These are phyloP conservation scores for Aspergillus jensenii DNA, from an alignment of 2,329 filamentous ascomycete genomes.

Conservation along the genomic window DNA sequence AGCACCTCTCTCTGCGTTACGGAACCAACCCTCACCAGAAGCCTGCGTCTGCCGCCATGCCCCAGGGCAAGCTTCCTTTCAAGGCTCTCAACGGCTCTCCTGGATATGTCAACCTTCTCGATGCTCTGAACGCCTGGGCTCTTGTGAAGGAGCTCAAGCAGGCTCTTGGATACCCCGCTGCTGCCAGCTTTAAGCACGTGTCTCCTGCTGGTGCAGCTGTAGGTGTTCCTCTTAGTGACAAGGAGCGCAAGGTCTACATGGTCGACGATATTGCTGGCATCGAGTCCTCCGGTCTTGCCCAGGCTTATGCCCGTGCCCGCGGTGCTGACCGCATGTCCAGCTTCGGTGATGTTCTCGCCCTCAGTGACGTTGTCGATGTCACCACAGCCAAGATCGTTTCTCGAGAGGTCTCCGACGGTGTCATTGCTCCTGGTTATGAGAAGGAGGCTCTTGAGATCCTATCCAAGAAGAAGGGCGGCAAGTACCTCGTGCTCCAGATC, in stretches of 20 bases:
- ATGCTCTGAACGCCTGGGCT: conserved; percentile 95
- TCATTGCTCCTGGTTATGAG: conserved; percentile 86
- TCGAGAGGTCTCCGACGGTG: conserved; percentile 94
- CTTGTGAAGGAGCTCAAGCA: conserved; percentile 94
- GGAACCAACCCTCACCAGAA: conserved; percentile 98
- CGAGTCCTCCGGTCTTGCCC: conserved; percentile 80
- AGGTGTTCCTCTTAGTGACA: conserved; percentile 78
- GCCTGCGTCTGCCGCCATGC: conserved; percentile 81
- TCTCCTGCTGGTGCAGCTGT: conserved; percentile 95
- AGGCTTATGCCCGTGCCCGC: conserved; percentile 92
- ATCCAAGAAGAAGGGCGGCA: conserved; percentile 97
- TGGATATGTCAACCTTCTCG: conserved; percentile 95
- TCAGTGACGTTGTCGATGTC: conserved; percentile 86
- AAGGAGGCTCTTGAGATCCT: conserved; percentile 85
- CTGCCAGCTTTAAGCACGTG: conserved; percentile 98
- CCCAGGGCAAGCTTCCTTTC: conserved; percentile 78
- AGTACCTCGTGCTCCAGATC: conserved; percentile 94
- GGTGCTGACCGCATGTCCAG: conserved; percentile 98
- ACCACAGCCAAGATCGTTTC: conserved; percentile 97
- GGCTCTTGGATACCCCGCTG: conserved; percentile 82
- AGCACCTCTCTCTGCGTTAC: conserved; percentile 85
- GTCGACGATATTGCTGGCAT: conserved; percentile 92
- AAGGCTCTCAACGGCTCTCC: conserved; percentile 87
- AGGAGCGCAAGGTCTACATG: conserved; percentile 97
- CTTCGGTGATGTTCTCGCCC: conserved; percentile 93